Base-by-base conservation (phyloP, 2,329 filamentous ascomycete genomes). In the Epicoccum sorghinum region DNA sequence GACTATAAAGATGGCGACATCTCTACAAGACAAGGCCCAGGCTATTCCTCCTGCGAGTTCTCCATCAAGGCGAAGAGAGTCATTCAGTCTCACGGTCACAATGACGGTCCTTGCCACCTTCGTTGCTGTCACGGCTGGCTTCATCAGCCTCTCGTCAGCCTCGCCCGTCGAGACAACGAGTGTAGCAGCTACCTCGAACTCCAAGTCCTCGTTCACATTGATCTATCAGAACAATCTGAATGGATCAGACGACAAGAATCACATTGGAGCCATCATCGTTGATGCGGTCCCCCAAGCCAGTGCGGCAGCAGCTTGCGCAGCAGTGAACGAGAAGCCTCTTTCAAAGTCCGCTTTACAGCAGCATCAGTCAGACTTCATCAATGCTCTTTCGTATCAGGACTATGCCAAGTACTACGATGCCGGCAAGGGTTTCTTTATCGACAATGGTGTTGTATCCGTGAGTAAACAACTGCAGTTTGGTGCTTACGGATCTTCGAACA, bases 141-240 rank as follows among this genome's bases (percentile, higher is more conserved):
- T 68, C 30, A 53, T 55, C 22, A 48, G 60, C n/a, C 36, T 67
- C 8, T 54, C 64, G 9, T 25, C 46, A 54, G 18, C 60, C 60
- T 62, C 59, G 14, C 65, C 68, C 9, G 44, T 66, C 5, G 62
- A 64, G 29, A 29, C 54, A 32, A 60, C 57, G 52, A 58, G 51
- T 41, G 32, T 56, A 1, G 44, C 57, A 3, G 33, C 42, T 36
- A 56, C 59, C 2, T 65, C 67, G 2, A 73, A 72, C 33, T 64
- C 64, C 3, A 61, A 75, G 23, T 79, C 76, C 1, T 82, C 80
- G 1, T 62, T 83, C 47, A 82, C 80, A 0, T 69, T 83, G 6
- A 64, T 83, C 7, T 83, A 80, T 55, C 81, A 83, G 61, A 84
- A 83, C 67, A 83, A 83, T 36, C 70, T 83, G 23, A 84, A 84